Evolutionary conservation across 805 yeast species (phyloP).

Genomic region (Candida multigemmis): DNA sequence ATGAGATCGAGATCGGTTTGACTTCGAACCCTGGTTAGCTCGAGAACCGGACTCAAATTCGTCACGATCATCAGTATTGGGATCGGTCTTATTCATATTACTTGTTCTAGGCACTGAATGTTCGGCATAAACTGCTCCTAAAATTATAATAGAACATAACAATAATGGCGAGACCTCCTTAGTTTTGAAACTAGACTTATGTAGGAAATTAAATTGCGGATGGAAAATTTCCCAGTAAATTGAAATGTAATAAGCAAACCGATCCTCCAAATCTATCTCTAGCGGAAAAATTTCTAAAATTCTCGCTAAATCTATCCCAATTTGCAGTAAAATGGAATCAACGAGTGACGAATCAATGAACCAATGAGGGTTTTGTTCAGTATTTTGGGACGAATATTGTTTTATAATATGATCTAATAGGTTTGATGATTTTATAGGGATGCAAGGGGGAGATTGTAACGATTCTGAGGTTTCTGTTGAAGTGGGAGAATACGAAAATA

Average conservation of each 20-base stretch:
- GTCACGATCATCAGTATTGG: too few relatives aligned
- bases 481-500: background rate
- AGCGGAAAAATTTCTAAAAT: too few relatives aligned
- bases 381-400: too few relatives aligned
- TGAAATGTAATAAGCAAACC: slow-evolving; percentile 26
- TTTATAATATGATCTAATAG: too few relatives aligned
- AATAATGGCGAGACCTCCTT: slow-evolving; percentile 38
- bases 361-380: too few relatives aligned
- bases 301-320: slow-evolving; percentile 17
- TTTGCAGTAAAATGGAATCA: slow-evolving; percentile 20
- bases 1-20: too few relatives aligned
- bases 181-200: slow-evolving; percentile 49
- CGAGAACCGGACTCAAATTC: too few relatives aligned
- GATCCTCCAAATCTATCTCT: slow-evolving; percentile 16
- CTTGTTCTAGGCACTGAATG: slow-evolving; percentile 5
- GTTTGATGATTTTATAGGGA: slow-evolving; percentile 1
- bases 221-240: slow-evolving; percentile 53
- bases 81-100: too few relatives aligned
- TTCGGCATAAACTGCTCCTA: slow-evolving; percentile 40
- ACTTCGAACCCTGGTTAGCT: slow-evolving; percentile 7
- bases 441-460: slow-evolving; percentile 1
- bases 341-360: slow-evolving; percentile 29
- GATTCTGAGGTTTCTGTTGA: slow-evolving; percentile 1
- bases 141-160: slow-evolving; percentile 43
- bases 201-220: slow-evolving; percentile 51